A percentile compares a stretch with the other conserved stretches of the same genome.
These are phyloP conservation scores for Hypoxylon sp. DNA, from an alignment of 2,329 filamentous ascomycete species.

Conservation along the genomic window DNA sequence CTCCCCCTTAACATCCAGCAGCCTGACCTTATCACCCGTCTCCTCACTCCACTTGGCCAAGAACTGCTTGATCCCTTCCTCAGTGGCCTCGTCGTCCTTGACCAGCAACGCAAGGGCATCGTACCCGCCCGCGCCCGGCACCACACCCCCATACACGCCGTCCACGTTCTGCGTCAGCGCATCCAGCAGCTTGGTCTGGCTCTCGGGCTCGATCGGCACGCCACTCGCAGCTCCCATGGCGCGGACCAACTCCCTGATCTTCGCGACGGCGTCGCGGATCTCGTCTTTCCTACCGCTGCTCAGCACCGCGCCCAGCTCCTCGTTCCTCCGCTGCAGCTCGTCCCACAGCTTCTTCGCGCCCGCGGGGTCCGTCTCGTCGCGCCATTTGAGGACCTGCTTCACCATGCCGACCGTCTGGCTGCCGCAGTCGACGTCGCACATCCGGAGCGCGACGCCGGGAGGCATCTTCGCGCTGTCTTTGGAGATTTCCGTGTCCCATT, in stretches of 20 bases:
- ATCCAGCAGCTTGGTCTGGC: conserved; percentile 88
- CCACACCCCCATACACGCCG: conserved; percentile 91
- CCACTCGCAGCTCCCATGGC: conserved; percentile 80
- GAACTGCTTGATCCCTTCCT: conserved; percentile 71
- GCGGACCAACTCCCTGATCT: conserved; percentile 74
- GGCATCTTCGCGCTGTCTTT: conserved; percentile 81
- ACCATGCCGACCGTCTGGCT: conserved; percentile 97
- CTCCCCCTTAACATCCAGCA: conserved; percentile 65
- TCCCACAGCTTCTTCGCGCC: conserved; percentile 81
- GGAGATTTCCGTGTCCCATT: conserved; percentile 85
- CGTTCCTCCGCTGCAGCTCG: conserved; percentile 80
- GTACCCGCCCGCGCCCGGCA: conserved; percentile 93
- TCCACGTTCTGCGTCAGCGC: conserved; percentile 75
- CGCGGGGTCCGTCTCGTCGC: conserved; percentile 72
- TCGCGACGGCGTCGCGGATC: conserved; percentile 64
- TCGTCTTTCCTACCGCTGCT: conserved; percentile 63
- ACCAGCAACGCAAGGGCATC: conserved; percentile 90
- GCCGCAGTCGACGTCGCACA: conserved; percentile 97
- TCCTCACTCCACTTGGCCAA: conserved; percentile 75
- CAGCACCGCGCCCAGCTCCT: conserved; percentile 76
- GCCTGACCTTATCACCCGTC: conserved; percentile 74
- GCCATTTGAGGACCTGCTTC: conserved; percentile 89
- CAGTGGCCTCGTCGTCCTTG: conserved; percentile 77
- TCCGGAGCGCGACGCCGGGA: conserved; percentile 80
- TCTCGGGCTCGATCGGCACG: conserved; percentile 89